These are phyloP conservation scores for Lagerstroemia fauriei DNA, from an alignment of 441 rosid genomes.

Conservation along the genomic window DNA sequence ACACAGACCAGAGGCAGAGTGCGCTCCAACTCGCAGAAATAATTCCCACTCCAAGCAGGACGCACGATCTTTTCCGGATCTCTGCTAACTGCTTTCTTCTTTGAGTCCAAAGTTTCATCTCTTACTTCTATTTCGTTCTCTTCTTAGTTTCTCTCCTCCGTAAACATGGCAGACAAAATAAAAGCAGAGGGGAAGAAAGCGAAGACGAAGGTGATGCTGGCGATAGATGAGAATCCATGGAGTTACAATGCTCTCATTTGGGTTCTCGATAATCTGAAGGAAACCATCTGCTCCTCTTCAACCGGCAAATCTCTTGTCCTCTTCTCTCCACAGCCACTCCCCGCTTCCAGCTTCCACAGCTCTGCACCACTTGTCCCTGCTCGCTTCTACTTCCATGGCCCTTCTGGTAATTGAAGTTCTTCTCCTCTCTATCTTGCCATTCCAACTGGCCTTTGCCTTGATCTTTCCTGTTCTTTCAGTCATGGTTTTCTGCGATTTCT, in stretches of 20 bases:
- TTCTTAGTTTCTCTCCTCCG: too few species aligned
- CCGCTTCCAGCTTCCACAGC: slow-evolving; percentile 19
- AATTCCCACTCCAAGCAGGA: too few species aligned
- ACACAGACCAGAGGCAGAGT: too few species aligned
- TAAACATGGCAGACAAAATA: too few species aligned
- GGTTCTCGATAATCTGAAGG: slow-evolving; percentile 21
- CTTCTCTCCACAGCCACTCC: slow-evolving; percentile 19
- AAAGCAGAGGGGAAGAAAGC: not conserved
- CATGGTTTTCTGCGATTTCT: not conserved
- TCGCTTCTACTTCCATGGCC: slow-evolving; percentile 40
- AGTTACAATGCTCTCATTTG: slow-evolving; percentile 25
- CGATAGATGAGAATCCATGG: slow-evolving; percentile 30
- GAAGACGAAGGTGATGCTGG: slow-evolving; percentile 22
- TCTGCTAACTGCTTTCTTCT: too few species aligned
- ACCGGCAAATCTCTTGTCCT: slow-evolving; percentile 6
- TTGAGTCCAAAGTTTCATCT: too few species aligned
- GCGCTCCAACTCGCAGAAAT: too few species aligned
- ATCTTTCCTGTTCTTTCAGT: not conserved
- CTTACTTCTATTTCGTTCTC: too few species aligned
- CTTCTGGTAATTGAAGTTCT: not conserved
- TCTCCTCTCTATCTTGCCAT: not conserved
- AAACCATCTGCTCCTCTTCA: slow-evolving; percentile 3
- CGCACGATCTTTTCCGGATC: too few species aligned
- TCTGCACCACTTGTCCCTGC: slow-evolving; percentile 52
- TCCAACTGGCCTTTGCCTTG: not conserved